These are phyloP conservation scores for Cyclospora cayetanensis DNA, from an alignment of 169 alveolate genomes.

Conservation along the genomic window DNA sequence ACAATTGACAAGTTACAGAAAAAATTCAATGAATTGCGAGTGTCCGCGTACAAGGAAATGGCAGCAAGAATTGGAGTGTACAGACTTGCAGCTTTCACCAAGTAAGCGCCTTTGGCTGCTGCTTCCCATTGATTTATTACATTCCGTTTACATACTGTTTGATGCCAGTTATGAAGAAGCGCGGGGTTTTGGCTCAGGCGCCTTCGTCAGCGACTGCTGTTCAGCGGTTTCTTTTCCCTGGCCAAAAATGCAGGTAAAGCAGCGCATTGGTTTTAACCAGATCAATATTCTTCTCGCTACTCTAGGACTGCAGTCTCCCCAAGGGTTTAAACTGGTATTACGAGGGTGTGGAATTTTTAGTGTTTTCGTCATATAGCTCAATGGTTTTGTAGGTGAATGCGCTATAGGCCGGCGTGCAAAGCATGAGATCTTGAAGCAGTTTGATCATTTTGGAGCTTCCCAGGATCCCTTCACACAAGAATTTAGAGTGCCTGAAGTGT, in stretches of 20 bases:
- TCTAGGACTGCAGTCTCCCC: no score
- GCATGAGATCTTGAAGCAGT: slow-evolving; percentile 25
- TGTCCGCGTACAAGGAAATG: slow-evolving; percentile 70
- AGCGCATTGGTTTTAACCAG: no score
- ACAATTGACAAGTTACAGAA: slow-evolving; percentile 60
- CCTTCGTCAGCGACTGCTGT: slow-evolving; percentile 38
- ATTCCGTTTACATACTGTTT: background rate
- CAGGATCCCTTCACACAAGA: slow-evolving; percentile 24
- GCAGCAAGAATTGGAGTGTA: slow-evolving; percentile 14
- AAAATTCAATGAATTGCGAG: slow-evolving; percentile 67
- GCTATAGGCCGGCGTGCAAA: slow-evolving; percentile 8
- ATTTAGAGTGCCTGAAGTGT: background rate
- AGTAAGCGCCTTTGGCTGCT: background rate
- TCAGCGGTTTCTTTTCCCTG: background rate
- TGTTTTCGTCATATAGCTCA: background rate
- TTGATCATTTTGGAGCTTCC: background rate
- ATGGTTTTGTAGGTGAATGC: background rate
- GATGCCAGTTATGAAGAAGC: background rate
- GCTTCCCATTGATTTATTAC: background rate
- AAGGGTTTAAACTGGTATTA: no score
- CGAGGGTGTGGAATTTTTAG: background rate
- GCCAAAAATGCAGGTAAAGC: slow-evolving; percentile 36
- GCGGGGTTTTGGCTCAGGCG: slow-evolving; percentile 26
- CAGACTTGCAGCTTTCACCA: slow-evolving; percentile 28
- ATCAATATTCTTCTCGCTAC: no score